Evolutionary conservation across 179 eudicot species (phyloP), one percentile per base, ranked within the genome.

Genomic region (Corrigiola litoralis): DNA sequence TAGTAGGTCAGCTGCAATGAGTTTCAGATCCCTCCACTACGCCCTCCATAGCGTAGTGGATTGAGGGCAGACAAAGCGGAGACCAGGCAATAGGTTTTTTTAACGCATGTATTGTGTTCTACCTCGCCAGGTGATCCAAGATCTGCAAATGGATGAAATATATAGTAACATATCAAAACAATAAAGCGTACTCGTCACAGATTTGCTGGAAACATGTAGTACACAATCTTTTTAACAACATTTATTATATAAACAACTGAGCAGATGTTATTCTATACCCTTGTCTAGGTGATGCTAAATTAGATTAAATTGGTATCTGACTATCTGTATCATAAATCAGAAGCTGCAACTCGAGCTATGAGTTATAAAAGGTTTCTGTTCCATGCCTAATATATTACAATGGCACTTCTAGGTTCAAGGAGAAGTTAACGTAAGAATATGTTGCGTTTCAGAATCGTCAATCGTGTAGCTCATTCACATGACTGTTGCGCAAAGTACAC

Each of bases 11-110:
- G 52, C 28, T 44, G 67, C 44, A 34, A 27, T 16, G 61, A 60
- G 9, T 23, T 57, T 40, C 29, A 9, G 44, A 55, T 38, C 34
- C 29, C 12, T 23, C 23, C 28, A n/a, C n/a, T n/a, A n/a, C n/a
- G n/a, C n/a, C 41, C 29, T 71, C 50, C 23, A 45, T 21, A 29
- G 34, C 18, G 53, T 33, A 14, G 40, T 6, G 48, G 66, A 44
- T 25, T 3, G 57, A 29, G 40, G n/a, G 58, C 65, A 64, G 69
- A 71, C 64, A 40, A n/a, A 54, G 31, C 50, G 13, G 59, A 62
- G 32, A 72, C 50, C 63, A 53, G 50, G 46, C 32, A 25, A 66
- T 36, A 67, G 17, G 54, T 48, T 59, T 52, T 61, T 67, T n/a
- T 21, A 14, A 14, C 51, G 37, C 58, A 36, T 41, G 11, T n/a